These are phyloP conservation scores for Acorus gramineus DNA, from an alignment of 106 monocot genomes.

Conservation along the genomic window DNA sequence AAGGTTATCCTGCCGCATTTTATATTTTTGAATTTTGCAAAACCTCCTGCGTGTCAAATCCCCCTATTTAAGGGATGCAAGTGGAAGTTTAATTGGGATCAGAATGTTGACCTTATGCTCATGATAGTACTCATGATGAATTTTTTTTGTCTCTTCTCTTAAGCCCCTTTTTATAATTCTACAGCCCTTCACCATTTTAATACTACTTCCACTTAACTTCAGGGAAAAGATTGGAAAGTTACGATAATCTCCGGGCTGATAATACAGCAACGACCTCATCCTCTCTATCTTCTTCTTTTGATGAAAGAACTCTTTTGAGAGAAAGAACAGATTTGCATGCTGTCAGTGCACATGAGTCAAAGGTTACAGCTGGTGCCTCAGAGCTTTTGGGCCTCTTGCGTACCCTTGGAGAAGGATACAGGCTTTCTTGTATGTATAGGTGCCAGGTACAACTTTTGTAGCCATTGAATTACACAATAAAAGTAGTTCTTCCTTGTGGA, in stretches of 20 bases:
- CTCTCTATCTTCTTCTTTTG: conserved; percentile 37
- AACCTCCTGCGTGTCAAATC: too few relatives aligned
- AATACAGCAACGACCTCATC: conserved; percentile 34
- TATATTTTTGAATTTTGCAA: conserved; percentile 3
- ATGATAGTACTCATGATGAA: too few relatives aligned
- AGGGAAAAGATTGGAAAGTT: conserved; percentile 34
- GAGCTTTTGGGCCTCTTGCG: conserved; percentile 73
- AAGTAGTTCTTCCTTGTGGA: too few relatives aligned
- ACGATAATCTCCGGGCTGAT: conserved; percentile 50
- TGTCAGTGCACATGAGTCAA: conserved; percentile 24
- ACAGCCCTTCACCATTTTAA: too few relatives aligned
- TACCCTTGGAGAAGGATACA: conserved; percentile 79
- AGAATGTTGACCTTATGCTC: too few relatives aligned
- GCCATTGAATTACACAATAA: too few relatives aligned
- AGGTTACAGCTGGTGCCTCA: conserved; percentile 26
- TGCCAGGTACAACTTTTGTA: conserved; percentile 43
- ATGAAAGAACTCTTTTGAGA: conserved; percentile 41
- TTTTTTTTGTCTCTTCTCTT: too few relatives aligned
- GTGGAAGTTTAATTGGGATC: too few relatives aligned
- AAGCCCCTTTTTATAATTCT: too few relatives aligned
- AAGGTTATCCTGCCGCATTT: conserved; percentile 39
- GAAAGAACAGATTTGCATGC: conserved; percentile 36
- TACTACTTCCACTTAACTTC: not conserved
- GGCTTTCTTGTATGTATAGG: conserved; percentile 73
- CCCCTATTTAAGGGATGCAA: too few relatives aligned